Percentiles rank a stretch among this genome's conserved stretches.
Conservation (phyloP, 345 rosid species). For the Eucalyptus regnans region DNA sequence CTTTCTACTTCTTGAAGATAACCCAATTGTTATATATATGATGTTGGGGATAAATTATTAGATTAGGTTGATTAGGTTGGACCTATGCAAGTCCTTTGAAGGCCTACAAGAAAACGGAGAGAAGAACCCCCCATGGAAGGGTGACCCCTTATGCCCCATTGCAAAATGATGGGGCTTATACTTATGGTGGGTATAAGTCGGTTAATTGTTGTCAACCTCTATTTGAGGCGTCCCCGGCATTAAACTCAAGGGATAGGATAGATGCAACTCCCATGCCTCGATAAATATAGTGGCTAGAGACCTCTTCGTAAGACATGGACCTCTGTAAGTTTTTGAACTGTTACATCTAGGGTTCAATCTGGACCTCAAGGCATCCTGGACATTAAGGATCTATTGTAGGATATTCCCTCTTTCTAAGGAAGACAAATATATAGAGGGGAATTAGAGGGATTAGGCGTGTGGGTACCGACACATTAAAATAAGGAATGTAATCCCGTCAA, state of each 20-base stretch:
- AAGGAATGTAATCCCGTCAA: fast-evolving
- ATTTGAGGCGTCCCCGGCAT: fast-evolving
- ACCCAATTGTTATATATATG: neutral
- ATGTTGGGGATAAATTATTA: neutral
- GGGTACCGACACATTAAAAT: too few species aligned
- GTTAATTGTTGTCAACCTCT: fast-evolving
- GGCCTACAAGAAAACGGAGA: neutral
- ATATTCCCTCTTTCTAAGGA: fast-evolving
- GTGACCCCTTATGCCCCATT: neutral
- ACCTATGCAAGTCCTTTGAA: fast-evolving
- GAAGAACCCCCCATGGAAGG: neutral
- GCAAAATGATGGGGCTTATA: neutral
- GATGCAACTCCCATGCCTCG: neutral
- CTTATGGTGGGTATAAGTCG: neutral
- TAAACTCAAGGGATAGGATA: neutral
- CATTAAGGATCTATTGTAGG: too few species aligned
- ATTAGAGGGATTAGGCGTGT: fast-evolving
- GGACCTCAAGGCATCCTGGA: too few species aligned
- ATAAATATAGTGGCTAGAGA: neutral
- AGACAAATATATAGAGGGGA: too few species aligned
- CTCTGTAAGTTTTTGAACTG: too few species aligned
- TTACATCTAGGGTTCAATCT: too few species aligned
- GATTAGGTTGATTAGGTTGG: neutral
- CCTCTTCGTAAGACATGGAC: neutral
- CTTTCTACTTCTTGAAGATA: neutral